These are phyloP conservation scores for Massariosphaeria phaeospora DNA, from an alignment of 495 filamentous ascomycete species.

Conservation along the genomic window DNA sequence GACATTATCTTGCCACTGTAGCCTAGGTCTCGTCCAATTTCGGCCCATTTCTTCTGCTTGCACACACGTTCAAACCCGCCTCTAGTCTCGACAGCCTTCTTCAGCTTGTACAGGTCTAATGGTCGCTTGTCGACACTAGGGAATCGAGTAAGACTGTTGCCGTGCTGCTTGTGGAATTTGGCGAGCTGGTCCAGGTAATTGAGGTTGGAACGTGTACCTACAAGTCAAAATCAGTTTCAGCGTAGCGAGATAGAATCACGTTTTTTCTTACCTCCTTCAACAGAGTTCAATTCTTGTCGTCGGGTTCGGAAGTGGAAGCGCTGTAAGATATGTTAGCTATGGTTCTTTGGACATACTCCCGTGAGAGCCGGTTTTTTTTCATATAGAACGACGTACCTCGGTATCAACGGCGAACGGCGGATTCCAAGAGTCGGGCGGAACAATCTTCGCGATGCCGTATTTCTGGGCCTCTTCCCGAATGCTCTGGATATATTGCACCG, in stretches of 20 bases:
- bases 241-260: not conserved
- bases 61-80: conserved; percentile 95
- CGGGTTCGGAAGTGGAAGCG: conserved; percentile 95
- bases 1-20: conserved; percentile 99
- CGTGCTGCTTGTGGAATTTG: conserved; percentile 97
- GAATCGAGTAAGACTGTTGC: conserved; percentile 86
- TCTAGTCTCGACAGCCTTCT: conserved; percentile 89
- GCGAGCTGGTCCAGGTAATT: conserved; percentile 92
- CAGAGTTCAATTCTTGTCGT: conserved; percentile 95
- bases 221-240: conserved; percentile 13
- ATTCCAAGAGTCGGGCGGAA: conserved; percentile 90
- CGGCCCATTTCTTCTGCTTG: conserved; percentile 97
- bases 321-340: conserved; percentile 48
- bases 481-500: conserved; percentile 84
- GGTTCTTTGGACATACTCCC: too few relatives aligned
- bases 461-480: conserved; percentile 77
- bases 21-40: conserved; percentile 92
- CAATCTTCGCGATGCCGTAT: conserved; percentile 91
- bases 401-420: conserved; percentile 95
- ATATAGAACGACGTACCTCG: conserved; percentile 65
- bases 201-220: conserved; percentile 89
- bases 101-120: conserved; percentile 89
- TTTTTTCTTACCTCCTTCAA: conserved; percentile 85
- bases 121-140: conserved; percentile 98
- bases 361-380: too few relatives aligned